Percentiles rank a stretch among this genome's conserved stretches.
phyloP scores from a whole-genome alignment of 2,329 filamentous ascomycete species.

The Arthrinium puccinioides region DNA sequence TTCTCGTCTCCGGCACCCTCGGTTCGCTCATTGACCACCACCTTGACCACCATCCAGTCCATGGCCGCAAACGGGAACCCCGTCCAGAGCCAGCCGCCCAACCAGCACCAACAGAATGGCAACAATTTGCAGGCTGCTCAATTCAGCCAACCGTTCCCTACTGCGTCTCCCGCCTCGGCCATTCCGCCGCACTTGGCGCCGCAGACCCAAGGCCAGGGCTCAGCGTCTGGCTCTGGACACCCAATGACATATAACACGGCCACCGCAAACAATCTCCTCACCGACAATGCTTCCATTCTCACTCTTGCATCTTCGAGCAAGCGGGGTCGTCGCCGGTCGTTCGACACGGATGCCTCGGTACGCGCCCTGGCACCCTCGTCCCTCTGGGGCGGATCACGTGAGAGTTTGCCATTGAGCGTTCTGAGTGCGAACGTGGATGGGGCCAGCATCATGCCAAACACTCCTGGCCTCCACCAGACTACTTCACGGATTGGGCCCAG shows the following conservation, averaged over 20 bases:
- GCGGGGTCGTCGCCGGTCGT: slow-evolving; percentile 65
- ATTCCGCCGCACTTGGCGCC: slow-evolving; percentile 64
- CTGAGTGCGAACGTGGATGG: slow-evolving; percentile 63
- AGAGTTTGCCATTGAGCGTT: slow-evolving; percentile 72
- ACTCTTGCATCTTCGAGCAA: slow-evolving; percentile 80
- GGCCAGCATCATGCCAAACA: slow-evolving; percentile 29
- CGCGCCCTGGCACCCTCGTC: slow-evolving; percentile 78
- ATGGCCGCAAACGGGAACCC: slow-evolving; percentile 30
- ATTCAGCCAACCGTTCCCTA: slow-evolving; percentile 60
- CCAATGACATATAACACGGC: slow-evolving; percentile 70
- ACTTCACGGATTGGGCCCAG: slow-evolving; percentile 28
- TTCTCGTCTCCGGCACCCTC: slow-evolving; percentile 80
- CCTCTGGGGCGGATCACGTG: slow-evolving; percentile 73
- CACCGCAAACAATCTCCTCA: slow-evolving; percentile 74
- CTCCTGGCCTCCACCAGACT: slow-evolving; percentile 47
- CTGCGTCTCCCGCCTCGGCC: slow-evolving; percentile 58
- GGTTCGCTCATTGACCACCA: slow-evolving; percentile 73
- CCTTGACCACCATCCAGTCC: slow-evolving; percentile 79
- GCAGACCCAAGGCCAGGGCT: slow-evolving; percentile 21
- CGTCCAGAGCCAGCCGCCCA: slow-evolving; percentile 30
- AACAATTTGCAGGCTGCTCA: slow-evolving; percentile 43
- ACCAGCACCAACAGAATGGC: slow-evolving; percentile 36
- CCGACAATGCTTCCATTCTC: slow-evolving; percentile 79
- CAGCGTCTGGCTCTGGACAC: slow-evolving; percentile 29
- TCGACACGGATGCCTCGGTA: slow-evolving; percentile 81